These are phyloP conservation scores for Xylariales sp. DNA, from an alignment of 2,329 filamentous ascomycete genomes.

Conservation along the genomic window DNA sequence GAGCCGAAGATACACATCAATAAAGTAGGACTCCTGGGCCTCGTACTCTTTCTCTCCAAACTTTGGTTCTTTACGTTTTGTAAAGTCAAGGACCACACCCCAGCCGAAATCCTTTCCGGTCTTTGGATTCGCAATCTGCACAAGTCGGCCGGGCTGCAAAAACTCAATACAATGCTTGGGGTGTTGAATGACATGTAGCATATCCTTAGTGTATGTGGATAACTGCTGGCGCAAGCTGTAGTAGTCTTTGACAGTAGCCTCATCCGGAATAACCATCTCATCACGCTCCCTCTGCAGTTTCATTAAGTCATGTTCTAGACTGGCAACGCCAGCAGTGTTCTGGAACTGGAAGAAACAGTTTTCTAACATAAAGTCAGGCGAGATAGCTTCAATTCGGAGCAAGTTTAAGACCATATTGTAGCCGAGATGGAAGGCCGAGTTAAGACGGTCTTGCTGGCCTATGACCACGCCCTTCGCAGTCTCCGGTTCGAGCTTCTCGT, in stretches of 20 bases:
- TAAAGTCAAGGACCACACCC: constrained; percentile 86
- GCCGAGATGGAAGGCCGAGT: constrained; percentile 96
- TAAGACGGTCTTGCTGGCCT: constrained; percentile 95
- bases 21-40: constrained; percentile 81
- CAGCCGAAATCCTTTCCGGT: constrained; percentile 86
- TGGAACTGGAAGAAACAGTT: constrained; percentile 98
- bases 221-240: constrained; percentile 90
- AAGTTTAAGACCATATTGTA: constrained; percentile 99
- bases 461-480: constrained; percentile 96
- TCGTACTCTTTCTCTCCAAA: constrained; percentile 74
- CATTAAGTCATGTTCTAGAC: constrained; percentile 84
- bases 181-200: constrained; percentile 91
- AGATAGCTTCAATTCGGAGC: constrained; percentile 98
- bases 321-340: constrained; percentile 87
- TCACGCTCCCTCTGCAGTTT: constrained; percentile 81
- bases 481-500: constrained; percentile 93
- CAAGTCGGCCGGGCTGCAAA: constrained; percentile 86
- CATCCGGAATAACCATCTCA: constrained; percentile 82
- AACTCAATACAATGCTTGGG: constrained; percentile 88
- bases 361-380: constrained; percentile 98
- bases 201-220: constrained; percentile 84
- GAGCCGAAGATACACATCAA: constrained; percentile 81
- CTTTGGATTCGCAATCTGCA: constrained; percentile 81
- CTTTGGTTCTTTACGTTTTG: constrained; percentile 72
- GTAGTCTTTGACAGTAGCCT: constrained; percentile 91